Percentiles rank a stretch among this genome's conserved stretches.
phyloP scores from a whole-genome alignment of 768 basidiomycete genomes.

The Fomitopsis serialis region DNA sequence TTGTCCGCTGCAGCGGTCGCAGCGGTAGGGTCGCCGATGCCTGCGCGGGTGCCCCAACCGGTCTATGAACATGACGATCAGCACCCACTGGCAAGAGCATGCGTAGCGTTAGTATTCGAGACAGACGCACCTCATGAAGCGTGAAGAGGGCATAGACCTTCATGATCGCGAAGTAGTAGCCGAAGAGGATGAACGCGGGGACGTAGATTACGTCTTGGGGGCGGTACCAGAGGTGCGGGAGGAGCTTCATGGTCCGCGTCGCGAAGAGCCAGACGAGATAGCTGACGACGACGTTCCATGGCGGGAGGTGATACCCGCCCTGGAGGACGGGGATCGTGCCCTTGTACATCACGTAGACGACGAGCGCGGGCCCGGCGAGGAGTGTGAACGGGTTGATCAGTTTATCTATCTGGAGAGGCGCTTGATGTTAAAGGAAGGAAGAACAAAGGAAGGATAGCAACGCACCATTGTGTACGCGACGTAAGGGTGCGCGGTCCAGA shows the following conservation, averaged over 20 bases:
- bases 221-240: conserved; percentile 53
- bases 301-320: conserved; percentile 79
- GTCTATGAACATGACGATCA: conserved; percentile 47
- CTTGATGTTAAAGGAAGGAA: no score
- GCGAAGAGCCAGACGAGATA: conserved; percentile 70
- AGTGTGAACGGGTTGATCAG: conserved; percentile 84
- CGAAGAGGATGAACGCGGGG: conserved; percentile 71
- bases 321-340: conserved; percentile 58
- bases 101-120: no score
- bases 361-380: conserved; percentile 77
- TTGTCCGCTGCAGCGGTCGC: conserved; percentile 66
- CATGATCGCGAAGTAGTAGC: conserved; percentile 94
- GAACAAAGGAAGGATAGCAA: no score
- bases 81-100: not conserved
- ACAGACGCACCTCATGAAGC: conserved; percentile 77
- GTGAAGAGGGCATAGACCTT: conserved; percentile 89
- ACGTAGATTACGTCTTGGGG: conserved; percentile 57
- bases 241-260: conserved; percentile 69
- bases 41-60: conserved; percentile 94
- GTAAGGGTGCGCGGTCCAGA: conserved; percentile 86
- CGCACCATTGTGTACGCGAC: conserved; percentile 82
- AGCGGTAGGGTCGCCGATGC: conserved; percentile 79
- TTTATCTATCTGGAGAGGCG: conserved; percentile 71
- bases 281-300: conserved; percentile 73
- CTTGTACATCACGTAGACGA: conserved; percentile 73